Conservation (phyloP, 352 stramenopile genomes). For the Globisporangium iwayamae region DNA sequence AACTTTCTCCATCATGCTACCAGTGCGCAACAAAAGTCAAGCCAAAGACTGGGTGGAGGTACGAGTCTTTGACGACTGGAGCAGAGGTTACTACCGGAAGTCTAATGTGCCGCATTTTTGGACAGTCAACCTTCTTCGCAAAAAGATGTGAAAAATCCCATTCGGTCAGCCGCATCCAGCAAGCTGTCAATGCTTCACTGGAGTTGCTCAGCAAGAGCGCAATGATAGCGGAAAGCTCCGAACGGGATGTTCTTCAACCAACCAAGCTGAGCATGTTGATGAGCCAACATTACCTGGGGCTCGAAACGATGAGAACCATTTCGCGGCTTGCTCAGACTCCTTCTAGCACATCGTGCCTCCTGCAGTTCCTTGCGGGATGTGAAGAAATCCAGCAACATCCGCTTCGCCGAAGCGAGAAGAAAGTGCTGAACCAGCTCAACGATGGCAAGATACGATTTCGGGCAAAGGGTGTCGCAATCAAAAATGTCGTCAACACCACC, state of each 20-base stretch:
- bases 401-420: constrained; percentile 30
- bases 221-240: constrained; percentile 18
- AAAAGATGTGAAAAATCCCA: neutral
- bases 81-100: neutral
- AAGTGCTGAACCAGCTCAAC: constrained; percentile 24
- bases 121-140: constrained; percentile 16
- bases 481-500: constrained; percentile 11
- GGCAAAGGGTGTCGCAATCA: constrained; percentile 5
- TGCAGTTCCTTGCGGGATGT: constrained; percentile 25
- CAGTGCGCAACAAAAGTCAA: constrained; percentile 31
- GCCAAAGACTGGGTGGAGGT: constrained; percentile 18
- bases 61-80: neutral
- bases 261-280: constrained; percentile 52
- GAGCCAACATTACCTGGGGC: constrained; percentile 57
- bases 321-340: constrained; percentile 14
- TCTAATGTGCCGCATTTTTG: neutral
- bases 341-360: constrained; percentile 16
- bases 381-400: constrained; percentile 24
- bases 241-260: constrained; percentile 26
- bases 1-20: neutral
- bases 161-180: neutral
- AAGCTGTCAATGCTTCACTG: constrained; percentile 28
- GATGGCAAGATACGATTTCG: constrained; percentile 17
- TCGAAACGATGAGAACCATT: constrained; percentile 59
- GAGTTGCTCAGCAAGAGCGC: constrained; percentile 30